A percentile compares a stretch with the other conserved stretches of the same genome.
Evolutionary conservation across 768 basidiomycete species (phyloP).

Genomic region (Dendrothele bispora): DNA sequence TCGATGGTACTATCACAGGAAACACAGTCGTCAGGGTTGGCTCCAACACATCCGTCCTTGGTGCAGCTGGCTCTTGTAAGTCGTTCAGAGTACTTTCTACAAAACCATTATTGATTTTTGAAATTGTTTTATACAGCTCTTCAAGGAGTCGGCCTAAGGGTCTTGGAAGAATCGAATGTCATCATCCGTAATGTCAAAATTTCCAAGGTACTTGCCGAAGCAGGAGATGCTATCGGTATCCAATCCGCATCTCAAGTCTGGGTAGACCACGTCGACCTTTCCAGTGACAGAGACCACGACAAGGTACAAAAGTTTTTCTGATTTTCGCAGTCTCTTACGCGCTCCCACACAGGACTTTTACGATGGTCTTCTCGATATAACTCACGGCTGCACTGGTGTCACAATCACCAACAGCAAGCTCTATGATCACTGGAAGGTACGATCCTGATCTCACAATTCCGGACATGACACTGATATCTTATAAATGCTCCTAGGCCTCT

Average conservation of each 20-base stretch:
- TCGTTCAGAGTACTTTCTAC: neutral
- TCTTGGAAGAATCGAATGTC: conserved; percentile 40
- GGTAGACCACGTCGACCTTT: conserved; percentile 45
- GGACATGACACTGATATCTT: too few relatives aligned
- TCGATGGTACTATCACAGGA: conserved; percentile 45
- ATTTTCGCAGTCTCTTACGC: neutral
- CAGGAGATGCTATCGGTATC: conserved; percentile 45
- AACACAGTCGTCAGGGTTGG: conserved; percentile 39
- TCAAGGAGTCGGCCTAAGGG: conserved; percentile 44
- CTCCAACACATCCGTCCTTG: conserved; percentile 43
- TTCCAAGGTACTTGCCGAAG: conserved; percentile 43
- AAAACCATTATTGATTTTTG: neutral
- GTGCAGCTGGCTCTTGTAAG: conserved; percentile 37
- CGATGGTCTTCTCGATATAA: conserved; percentile 45
- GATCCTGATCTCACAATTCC: too few relatives aligned
- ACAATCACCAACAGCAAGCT: conserved; percentile 35
- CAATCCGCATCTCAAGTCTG: conserved; percentile 39
- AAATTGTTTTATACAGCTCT: conserved; percentile 30
- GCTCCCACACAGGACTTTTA: conserved; percentile 28
- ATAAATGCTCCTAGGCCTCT: too few relatives aligned
- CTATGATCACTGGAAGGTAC: conserved; percentile 47
- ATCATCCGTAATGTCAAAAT: conserved; percentile 51
- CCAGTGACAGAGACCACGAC: conserved; percentile 43
- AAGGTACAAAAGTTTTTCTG: conserved; percentile 23
- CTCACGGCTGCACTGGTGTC: conserved; percentile 41